Conservation (phyloP, 192 early-diverging fungal genomes). For the Spizellomyces punctatus region DNA sequence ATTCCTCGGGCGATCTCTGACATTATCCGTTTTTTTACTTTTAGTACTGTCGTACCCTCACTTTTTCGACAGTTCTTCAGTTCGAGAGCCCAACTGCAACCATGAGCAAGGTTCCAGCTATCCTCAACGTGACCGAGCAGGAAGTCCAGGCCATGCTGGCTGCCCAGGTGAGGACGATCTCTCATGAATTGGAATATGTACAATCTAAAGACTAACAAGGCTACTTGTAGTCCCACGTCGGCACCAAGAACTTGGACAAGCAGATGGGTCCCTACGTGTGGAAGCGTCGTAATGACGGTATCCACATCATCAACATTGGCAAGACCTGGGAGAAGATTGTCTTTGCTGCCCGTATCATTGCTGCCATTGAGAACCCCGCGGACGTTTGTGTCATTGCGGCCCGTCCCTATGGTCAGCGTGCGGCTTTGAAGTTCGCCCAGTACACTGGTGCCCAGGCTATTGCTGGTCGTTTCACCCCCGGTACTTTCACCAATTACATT, state of each 20-base stretch:
- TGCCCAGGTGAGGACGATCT: constrained; percentile 65
- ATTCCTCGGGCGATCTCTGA: neutral
- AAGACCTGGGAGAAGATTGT: constrained; percentile 99
- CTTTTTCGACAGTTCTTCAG: constrained; percentile 32
- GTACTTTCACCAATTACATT: constrained; percentile 99
- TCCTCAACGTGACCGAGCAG: constrained; percentile 83
- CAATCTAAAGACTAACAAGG: neutral
- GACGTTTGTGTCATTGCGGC: constrained; percentile 98
- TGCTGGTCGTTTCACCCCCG: constrained; percentile 99
- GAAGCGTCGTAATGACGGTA: constrained; percentile 96
- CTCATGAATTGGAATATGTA: neutral
- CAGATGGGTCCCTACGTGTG: constrained; percentile 95
- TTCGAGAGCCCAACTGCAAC: constrained; percentile 34
- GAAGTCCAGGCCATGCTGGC: constrained; percentile 94
- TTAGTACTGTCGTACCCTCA: constrained; percentile 37
- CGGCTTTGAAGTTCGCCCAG: constrained; percentile 96
- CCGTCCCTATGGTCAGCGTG: constrained; percentile 97
- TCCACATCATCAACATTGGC: constrained; percentile 98
- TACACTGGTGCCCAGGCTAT: constrained; percentile 99
- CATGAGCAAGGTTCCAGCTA: constrained; percentile 63
- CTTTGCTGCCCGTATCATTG: constrained; percentile 97
- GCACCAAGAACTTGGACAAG: constrained; percentile 95
- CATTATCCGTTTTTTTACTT: neutral
- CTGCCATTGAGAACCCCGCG: constrained; percentile 97
- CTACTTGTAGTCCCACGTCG: constrained; percentile 80